phyloP scores from a whole-genome alignment of 2,329 filamentous ascomycete genomes.

The Cercospora citrullina region DNA sequence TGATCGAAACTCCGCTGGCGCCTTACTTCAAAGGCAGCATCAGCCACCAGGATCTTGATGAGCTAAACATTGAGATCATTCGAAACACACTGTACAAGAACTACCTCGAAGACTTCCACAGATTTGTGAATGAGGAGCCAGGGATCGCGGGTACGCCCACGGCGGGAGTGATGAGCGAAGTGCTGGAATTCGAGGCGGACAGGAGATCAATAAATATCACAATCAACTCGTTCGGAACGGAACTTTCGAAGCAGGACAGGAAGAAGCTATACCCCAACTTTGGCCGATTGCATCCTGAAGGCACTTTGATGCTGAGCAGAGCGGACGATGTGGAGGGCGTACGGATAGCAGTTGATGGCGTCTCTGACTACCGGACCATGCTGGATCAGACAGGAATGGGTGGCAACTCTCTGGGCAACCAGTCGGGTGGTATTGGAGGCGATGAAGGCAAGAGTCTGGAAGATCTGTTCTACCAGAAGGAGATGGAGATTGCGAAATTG shows the following conservation, averaged over 20 bases:
- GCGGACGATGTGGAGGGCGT: conserved; percentile 96
- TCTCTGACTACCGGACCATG: conserved; percentile 91
- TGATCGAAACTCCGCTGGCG: conserved; percentile 94
- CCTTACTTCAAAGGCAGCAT: conserved; percentile 97
- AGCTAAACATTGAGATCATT: conserved; percentile 98
- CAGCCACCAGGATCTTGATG: conserved; percentile 94
- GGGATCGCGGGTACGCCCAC: conserved; percentile 88
- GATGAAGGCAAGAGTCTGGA: conserved; percentile 86
- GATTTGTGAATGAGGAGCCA: conserved; percentile 85
- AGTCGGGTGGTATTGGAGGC: conserved; percentile 73
- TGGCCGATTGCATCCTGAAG: conserved; percentile 88
- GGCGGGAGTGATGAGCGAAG: conserved; percentile 90
- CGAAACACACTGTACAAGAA: conserved; percentile 99
- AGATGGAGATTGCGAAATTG: conserved; percentile 96
- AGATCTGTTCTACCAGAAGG: conserved; percentile 98
- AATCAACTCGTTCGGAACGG: conserved; percentile 96
- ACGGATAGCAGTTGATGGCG: conserved; percentile 86
- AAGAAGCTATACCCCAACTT: conserved; percentile 96
- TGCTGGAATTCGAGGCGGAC: conserved; percentile 95
- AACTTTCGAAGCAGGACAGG: conserved; percentile 87
- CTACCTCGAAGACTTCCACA: conserved; percentile 96
- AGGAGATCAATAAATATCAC: conserved; percentile 98
- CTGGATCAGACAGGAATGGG: conserved; percentile 88
- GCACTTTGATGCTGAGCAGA: conserved; percentile 88
- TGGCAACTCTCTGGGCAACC: conserved; percentile 74